Base-by-base conservation (phyloP, 2,329 filamentous ascomycete species). In the Zasmidium citrigriseum region DNA sequence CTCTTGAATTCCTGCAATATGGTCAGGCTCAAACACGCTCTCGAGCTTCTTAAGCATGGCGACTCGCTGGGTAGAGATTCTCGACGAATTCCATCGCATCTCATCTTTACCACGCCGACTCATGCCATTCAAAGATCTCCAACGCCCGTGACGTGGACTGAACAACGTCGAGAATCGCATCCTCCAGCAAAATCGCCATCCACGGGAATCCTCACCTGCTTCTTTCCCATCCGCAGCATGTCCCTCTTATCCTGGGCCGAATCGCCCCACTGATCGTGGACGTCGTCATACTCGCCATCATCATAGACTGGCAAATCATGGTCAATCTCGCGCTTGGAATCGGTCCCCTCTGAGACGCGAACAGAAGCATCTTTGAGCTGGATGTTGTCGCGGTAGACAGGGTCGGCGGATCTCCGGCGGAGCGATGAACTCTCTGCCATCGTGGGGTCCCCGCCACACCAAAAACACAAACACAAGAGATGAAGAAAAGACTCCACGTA, bases 181-280 rank as follows among this genome's bases (percentile, higher is more conserved):
- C n/a, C n/a, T n/a, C n/a, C n/a, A n/a, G n/a, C n/a, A n/a, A n/a
- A n/a, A n/a, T n/a, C n/a, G n/a, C n/a, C n/a, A n/a, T n/a, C n/a
- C n/a, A n/a, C n/a, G n/a, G n/a, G n/a, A n/a, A n/a, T n/a, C n/a
- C 34, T 38, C 10, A 52, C 62, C 55, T 67, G 61, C 53, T 68
- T 68, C 57, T 70, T 71, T 10, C 68, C 70, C 55, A 71, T 55
- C 7, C 69, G 64, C 22, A 61, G 59, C 69, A 72, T 72, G 46
- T 72, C 69, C 14, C 54, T 55, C 18, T 52, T 50, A 45, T 64
- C 60, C 7, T 56, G 46, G 25, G 29, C 50, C 18, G 61, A 57
- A 27, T 61, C 54, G 48, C 57, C 54, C 57, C 57, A 64, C 46
- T 20, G 41, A 20, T 52, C 23, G 29, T 47, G 57, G 21, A 21